Evolutionary conservation across 2,329 filamentous ascomycete genomes (phyloP).

Genomic region (Aureobasidium melanogenum): DNA sequence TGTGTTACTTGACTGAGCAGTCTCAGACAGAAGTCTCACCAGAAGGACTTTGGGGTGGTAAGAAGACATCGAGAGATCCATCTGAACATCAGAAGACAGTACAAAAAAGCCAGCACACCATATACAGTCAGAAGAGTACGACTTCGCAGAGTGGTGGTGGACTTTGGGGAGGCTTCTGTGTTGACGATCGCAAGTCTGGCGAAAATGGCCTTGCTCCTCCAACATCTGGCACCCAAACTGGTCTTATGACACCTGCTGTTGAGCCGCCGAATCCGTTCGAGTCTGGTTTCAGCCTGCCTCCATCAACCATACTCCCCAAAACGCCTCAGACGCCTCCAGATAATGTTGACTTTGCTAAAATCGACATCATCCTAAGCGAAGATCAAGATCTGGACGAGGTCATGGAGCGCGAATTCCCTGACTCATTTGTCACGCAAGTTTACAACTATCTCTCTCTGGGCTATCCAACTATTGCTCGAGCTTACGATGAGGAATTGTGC

Average conservation of each 20-base stretch:
- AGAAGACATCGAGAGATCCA: background rate
- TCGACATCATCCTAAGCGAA: constrained; percentile 33
- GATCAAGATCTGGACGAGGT: constrained; percentile 33
- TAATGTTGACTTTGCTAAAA: constrained; percentile 15
- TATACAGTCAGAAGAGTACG: constrained; percentile 15
- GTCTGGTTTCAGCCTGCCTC: constrained; percentile 17
- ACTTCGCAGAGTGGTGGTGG: constrained; percentile 32
- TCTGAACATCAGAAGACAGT: background rate
- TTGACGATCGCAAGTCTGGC: constrained; percentile 29
- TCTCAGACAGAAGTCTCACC: constrained; percentile 29
- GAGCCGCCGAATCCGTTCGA: constrained; percentile 35
- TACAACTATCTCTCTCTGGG: constrained; percentile 95
- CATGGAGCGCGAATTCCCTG: constrained; percentile 61
- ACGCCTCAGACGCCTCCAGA: constrained; percentile 21
- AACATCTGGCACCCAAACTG: constrained; percentile 28
- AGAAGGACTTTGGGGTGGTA: constrained; percentile 15
- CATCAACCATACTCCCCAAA: constrained; percentile 30
- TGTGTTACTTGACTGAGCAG: constrained; percentile 43
- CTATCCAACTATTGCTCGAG: constrained; percentile 75
- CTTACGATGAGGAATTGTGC: constrained; percentile 76
- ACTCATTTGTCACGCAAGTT: constrained; percentile 84
- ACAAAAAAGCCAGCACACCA: constrained; percentile 2
- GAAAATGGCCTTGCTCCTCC: constrained; percentile 31
- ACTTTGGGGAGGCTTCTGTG: constrained; percentile 70
- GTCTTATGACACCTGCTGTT: constrained; percentile 39